These are phyloP conservation scores for Gracilaria caudata DNA, from an alignment of 23 red algal genomes.

Conservation along the genomic window DNA sequence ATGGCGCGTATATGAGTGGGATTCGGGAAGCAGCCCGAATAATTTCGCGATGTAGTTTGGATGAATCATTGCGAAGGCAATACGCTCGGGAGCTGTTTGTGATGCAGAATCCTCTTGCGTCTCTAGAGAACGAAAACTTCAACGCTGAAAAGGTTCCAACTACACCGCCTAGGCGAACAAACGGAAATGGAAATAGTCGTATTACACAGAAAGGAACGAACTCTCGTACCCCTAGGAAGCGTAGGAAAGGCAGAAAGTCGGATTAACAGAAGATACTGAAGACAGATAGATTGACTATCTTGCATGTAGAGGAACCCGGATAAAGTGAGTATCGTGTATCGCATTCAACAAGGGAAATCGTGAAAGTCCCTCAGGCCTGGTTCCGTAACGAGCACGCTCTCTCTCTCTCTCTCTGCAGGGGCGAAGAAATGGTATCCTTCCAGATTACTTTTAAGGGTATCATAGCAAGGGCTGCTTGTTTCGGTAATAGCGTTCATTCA, in stretches of 20 bases:
- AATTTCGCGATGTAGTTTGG: conserved; percentile 41
- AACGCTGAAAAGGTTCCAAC: not conserved
- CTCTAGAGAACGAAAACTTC: not conserved
- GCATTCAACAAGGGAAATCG: too few species aligned
- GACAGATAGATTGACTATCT: not conserved
- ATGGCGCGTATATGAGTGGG: conserved; percentile 91
- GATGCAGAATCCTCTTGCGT: conserved; percentile 44
- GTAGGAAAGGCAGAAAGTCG: not conserved
- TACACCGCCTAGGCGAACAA: not conserved
- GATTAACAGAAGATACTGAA: conserved; percentile 5
- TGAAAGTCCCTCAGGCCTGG: too few species aligned
- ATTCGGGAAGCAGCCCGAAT: conserved; percentile 69
- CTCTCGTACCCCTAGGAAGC: conserved; percentile 15
- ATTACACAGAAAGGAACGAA: not conserved
- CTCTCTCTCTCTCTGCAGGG: too few species aligned
- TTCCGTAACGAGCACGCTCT: too few species aligned
- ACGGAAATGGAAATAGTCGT: not conserved
- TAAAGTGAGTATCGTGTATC: too few species aligned
- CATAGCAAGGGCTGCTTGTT: too few species aligned
- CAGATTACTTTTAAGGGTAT: too few species aligned
- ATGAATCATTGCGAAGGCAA: conserved; percentile 10
- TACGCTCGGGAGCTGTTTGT: conserved; percentile 46
- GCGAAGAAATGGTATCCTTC: too few species aligned
- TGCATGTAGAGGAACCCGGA: too few species aligned
- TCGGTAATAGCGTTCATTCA: too few species aligned